These are phyloP conservation scores for Cercospora berteroae DNA, from an alignment of 2,329 filamentous ascomycete genomes.

Conservation along the genomic window DNA sequence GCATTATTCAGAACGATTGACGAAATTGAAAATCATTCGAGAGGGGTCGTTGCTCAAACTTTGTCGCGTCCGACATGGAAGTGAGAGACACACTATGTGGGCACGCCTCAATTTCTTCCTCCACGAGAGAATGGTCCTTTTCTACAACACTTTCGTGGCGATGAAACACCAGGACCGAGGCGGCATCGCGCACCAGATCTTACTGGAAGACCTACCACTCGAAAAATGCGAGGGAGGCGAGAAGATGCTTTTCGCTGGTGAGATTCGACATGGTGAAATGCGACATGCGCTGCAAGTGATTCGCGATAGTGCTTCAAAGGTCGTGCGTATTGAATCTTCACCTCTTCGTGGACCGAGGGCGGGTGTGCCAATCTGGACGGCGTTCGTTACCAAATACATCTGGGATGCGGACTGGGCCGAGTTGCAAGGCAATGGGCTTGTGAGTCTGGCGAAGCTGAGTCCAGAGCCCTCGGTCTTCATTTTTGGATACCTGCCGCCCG, in stretches of 20 bases:
- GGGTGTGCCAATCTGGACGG: constrained; percentile 60
- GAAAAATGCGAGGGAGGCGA: constrained; percentile 37
- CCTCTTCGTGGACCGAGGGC: constrained; percentile 53
- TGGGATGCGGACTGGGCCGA: constrained; percentile 51
- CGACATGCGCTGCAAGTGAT: constrained; percentile 57
- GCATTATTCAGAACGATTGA: constrained; percentile 53
- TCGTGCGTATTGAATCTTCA: constrained; percentile 57
- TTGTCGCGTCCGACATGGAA: constrained; percentile 28
- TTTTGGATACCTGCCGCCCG: constrained; percentile 49
- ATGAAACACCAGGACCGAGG: constrained; percentile 56
- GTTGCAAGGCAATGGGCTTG: constrained; percentile 34
- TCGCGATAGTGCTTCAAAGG: constrained; percentile 51
- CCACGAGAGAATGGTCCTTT: constrained; percentile 58
- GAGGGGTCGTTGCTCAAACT: constrained; percentile 42
- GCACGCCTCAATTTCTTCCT: constrained; percentile 54
- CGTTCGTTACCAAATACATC: constrained; percentile 50
- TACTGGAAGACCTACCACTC: constrained; percentile 52
- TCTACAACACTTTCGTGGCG: constrained; percentile 57
- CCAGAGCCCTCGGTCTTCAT: constrained; percentile 53
- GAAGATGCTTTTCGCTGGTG: constrained; percentile 51
- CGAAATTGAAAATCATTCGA: constrained; percentile 46
- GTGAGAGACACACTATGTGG: constrained; percentile 46
- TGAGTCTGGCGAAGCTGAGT: constrained; percentile 49
- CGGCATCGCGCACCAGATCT: constrained; percentile 36
- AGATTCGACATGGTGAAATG: constrained; percentile 53